Evolutionary conservation across 148 eudicot species (phyloP), one percentile per base, ranked within the genome.

Genomic region (Persicaria maculosa): DNA sequence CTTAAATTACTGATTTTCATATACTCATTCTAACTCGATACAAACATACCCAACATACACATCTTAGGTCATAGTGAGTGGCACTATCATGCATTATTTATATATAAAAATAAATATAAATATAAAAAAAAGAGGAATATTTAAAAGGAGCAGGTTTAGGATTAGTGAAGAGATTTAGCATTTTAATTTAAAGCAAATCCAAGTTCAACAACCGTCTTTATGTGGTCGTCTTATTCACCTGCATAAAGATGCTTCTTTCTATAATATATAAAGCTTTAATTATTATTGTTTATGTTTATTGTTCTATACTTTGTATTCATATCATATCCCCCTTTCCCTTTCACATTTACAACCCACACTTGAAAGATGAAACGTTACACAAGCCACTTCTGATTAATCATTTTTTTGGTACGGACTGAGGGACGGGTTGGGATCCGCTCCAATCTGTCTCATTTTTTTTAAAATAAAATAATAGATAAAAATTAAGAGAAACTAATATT

Each of bases 301-400:
- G 31, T 31, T 31, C 36, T 31, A 31, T 57, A 59, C 22, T 48
- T 59, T 19, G 65, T 22, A 9, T 9, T 59, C 65, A 58, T 31
- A 31, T 31, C 36, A 31, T 31, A 31, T 20, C 57, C 57, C 1
- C 58, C n/a, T 59, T 59, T 59, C 14, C 36, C 9, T 59, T 61
- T 61, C 68, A 31, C 68, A 61, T 61, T 61, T 61, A 61, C 68
- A 61, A 9, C 67, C 67, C 43, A 61, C 16, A 61, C 68, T 25
- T 25, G 15, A 25, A 31, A 61, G 43, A 25, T 19, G 9, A 25
- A 25, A 61, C 52, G 52, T 48, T 48, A 48, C 52, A 12, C 12
- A 31, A 31, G 2, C 36, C 36, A 31, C 36, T 31, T 31, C 36
- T 31, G 36, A 31, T 31, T 31, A 31, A 31, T 31, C 36, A 31